Evolutionary conservation across 78 protist species (phyloP), one percentile per base, ranked within the genome.

Genomic region (Monosiga brevicollis): DNA sequence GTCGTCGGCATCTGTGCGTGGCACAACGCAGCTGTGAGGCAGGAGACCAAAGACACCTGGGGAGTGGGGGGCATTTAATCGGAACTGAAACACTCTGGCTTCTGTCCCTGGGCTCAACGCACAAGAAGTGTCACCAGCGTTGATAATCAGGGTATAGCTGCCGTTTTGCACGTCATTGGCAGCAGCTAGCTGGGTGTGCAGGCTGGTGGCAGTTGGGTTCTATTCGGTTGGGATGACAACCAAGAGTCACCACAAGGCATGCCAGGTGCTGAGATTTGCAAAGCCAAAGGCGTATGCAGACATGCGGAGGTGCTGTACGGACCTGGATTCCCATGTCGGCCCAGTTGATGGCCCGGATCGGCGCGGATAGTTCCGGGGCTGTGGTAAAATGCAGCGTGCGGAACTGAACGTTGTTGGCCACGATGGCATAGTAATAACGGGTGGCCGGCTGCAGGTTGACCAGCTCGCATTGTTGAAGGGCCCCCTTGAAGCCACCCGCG

Each of bases 91-190:
- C n/a, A n/a, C n/a, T n/a, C n/a, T n/a, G n/a, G n/a, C n/a, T n/a
- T n/a, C n/a, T n/a, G n/a, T n/a, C n/a, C n/a, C n/a, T n/a, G n/a
- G n/a, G n/a, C n/a, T n/a, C n/a, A n/a, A n/a, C n/a, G n/a, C n/a
- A n/a, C n/a, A n/a, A 6, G 73, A 10, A 0, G 79, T 34, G 78
- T 85, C 88, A 22, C 88, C 88, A 10, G 62, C 83, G 73, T 36
- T 1, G 49, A 80, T 6, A 75, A 78, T 23, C 34, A 78, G 0
- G n/a, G 38, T 74, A 32, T 75, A 75, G 22, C 11, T 34, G 49
- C 49, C 79, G 32, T 22, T n/a, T 1, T 1, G 1, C 26, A 73
- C 38, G 40, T 73, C 77, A 22, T 36, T 20, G 36, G 77, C 15
- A 40, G 36, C 22, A 20, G 36, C 22, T 9, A 1, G n/a, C 77